Evolutionary conservation across 352 stramenopile species (phyloP), one percentile per base, ranked within the genome.

Genomic region (Halophytophthora batemanensis): DNA sequence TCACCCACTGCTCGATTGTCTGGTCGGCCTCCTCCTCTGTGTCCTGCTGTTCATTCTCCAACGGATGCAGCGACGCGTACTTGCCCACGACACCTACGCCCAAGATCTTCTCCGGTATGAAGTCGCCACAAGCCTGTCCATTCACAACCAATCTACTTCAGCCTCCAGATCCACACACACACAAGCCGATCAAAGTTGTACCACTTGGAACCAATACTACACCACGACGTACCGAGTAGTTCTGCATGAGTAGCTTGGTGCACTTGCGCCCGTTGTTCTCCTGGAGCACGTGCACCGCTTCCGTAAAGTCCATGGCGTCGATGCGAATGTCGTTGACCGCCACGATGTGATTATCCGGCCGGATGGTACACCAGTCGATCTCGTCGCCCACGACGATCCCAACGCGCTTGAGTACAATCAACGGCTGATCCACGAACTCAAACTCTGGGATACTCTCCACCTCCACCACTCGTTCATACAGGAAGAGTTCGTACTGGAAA

Each of bases 211-310:
- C 15, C 33, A 38, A 13, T 13, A 14, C 2, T 13, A 3, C 33
- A 38, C 11, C 11, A 38, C 33, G 33, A 45, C 66, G 12, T 55
- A 83, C 72, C 52, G 81, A 90, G 44, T 90, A 94, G 40, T 94
- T 94, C 48, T 94, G 83, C 80, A 94, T 92, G 15, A 94, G 66
- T 23, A 94, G 45, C 49, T 91, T 94, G 13, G 81, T 94, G 64
- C 83, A 94, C 58, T 86, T 78, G 34, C 86, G 78, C 29, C 83
- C 83, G 40, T 94, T 94, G 61, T 94, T 92, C 37, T 91, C 81
- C 36, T 94, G 83, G 11, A 94, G 64, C 17, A 92, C 76, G 35
- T 69, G 79, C 18, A 94, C 80, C 3, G 83, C 81, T 18, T 88
- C 76, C 4, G 62, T 55, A 50, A 94, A 94, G 36, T 89, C 78